Base-by-base conservation (phyloP, 2,329 filamentous ascomycete species). In the Endothia cerciana region DNA sequence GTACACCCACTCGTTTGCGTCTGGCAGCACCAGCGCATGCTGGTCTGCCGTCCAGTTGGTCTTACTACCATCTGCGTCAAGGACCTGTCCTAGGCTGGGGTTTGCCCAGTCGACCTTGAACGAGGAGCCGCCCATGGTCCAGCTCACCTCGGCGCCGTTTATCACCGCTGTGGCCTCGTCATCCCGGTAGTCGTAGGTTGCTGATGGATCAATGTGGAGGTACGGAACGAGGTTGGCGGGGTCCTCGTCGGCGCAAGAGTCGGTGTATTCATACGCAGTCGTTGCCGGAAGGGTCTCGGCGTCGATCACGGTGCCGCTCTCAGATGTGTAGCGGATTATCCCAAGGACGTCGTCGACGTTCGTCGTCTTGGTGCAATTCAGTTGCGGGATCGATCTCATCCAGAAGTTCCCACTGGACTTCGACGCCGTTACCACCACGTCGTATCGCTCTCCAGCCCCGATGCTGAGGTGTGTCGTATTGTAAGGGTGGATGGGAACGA, bases 401-500 rank as follows among this genome's bases (percentile, higher is more conserved):
- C 64, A 65, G n/a, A 58, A 61, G 41, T 43, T 51, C 4, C 36
- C 40, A n/a, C 11, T 58, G 10, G 30, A 10, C 22, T 33, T 22
- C 22, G 36, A 28, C 1, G 49, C 64, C 19, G 59, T 62, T 17
- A 65, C 64, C 7, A 65, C 45, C 1, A 65, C 64, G 36, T 65
- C 64, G n/a, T 55, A 43, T 3, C 64, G 59, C 38, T 65, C 49
- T 4, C 64, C 64, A 8, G 55, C 51, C 15, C 64, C 64, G 15
- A 65, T 36, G 10, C 47, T 65, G 30, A 65, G 13, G 7, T 57
- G n/a, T 11, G 59, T 57, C 15, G 64, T 62, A 40, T 57, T 57
- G 43, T 65, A 65, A 3, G 64, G 64, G 36, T 51, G 30, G 15
- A 65, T 61, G 13, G 64, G 58, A 4, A 65, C 45, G 8, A 62